Evolutionary conservation across 306 rosid genomes (phyloP).

Genomic region (Urtica urens): DNA sequence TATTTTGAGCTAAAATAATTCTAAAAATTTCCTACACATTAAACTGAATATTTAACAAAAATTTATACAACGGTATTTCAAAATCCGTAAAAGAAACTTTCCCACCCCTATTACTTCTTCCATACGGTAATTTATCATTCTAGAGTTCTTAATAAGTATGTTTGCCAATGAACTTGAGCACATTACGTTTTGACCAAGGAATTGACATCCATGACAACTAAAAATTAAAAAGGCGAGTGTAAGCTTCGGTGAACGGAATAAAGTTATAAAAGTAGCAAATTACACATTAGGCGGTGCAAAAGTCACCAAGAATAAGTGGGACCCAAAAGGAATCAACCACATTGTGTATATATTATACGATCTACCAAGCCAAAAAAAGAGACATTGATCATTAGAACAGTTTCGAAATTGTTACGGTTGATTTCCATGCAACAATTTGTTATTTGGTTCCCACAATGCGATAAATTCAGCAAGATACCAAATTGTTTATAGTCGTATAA

Average conservation of each 20-base stretch:
- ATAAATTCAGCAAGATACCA: too few species aligned
- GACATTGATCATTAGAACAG: too few species aligned
- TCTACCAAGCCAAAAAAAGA: constrained; percentile 21
- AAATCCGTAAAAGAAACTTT: too few species aligned
- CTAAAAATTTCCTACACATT: too few species aligned
- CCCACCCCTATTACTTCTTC: too few species aligned
- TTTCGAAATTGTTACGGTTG: too few species aligned
- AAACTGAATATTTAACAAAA: too few species aligned
- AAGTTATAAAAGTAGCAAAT: constrained; percentile 32
- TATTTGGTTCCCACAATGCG: too few species aligned
- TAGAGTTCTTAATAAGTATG: constrained; percentile 20
- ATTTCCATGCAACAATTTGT: too few species aligned
- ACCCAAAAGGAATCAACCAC: constrained; percentile 25
- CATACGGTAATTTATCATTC: constrained; percentile 14
- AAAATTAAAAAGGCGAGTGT: constrained; percentile 13
- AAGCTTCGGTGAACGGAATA: constrained; percentile 40
- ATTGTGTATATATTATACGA: constrained; percentile 14
- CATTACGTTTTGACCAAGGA: constrained; percentile 43
- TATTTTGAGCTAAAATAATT: too few species aligned
- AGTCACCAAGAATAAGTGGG: constrained; percentile 34
- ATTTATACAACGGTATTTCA: too few species aligned
- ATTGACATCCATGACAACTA: constrained; percentile 14
- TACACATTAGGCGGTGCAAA: constrained; percentile 35
- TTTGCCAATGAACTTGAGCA: constrained; percentile 7
- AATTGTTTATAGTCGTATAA: too few species aligned